A percentile compares a stretch with the other conserved stretches of the same genome.
These are phyloP conservation scores for Melanomma pulvis-pyrius DNA, from an alignment of 495 filamentous ascomycete genomes.

Conservation along the genomic window DNA sequence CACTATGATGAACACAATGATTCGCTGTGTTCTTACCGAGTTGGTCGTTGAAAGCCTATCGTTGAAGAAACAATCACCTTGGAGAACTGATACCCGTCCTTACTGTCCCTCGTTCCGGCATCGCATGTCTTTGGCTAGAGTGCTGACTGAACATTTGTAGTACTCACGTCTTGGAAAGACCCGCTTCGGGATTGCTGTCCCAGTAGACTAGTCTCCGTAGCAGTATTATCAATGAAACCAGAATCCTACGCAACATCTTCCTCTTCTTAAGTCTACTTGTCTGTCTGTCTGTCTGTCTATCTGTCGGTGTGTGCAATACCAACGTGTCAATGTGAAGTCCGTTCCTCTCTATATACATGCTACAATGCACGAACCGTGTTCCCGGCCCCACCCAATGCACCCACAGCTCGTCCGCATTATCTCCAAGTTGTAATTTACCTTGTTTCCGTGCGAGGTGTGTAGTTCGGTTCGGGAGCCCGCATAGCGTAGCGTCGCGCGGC, in stretches of 20 bases:
- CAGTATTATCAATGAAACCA: too few relatives aligned
- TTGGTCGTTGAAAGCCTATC: conserved; percentile 57
- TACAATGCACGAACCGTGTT: too few relatives aligned
- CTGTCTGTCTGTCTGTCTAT: not conserved
- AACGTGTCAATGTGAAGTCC: not conserved
- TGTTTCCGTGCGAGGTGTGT: not conserved
- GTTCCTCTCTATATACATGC: too few relatives aligned
- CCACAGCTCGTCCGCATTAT: too few relatives aligned
- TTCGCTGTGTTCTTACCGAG: conserved; percentile 84
- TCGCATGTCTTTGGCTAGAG: not conserved
- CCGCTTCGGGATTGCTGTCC: not conserved
- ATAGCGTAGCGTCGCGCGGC: too few relatives aligned
- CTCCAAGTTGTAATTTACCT: not conserved
- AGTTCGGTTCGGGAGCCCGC: not conserved
- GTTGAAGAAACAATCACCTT: conserved; percentile 78
- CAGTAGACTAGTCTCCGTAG: too few relatives aligned
- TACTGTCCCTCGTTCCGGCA: not conserved
- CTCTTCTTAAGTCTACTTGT: not conserved
- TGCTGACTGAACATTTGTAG: not conserved
- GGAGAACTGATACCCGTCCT: conserved; percentile 75
- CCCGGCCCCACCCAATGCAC: not conserved
- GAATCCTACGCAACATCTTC: not conserved
- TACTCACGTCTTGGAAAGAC: not conserved
- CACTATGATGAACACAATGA: conserved; percentile 66
- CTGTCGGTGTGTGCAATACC: not conserved